phyloP scores from a whole-genome alignment of 495 filamentous ascomycete species.

The Pyronema domesticum region DNA sequence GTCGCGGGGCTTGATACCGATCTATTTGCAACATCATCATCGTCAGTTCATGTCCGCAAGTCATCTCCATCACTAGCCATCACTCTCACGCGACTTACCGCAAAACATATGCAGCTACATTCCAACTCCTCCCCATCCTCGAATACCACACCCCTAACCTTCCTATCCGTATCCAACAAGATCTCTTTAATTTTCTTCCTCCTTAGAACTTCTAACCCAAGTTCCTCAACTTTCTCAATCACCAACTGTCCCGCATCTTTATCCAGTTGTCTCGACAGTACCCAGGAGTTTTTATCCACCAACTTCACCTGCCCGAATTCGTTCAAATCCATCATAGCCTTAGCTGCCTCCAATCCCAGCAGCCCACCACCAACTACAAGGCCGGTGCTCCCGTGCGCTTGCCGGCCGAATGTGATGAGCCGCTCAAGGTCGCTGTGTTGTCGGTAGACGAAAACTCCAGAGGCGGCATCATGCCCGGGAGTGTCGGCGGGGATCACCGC shows the following conservation, averaged over 20 bases:
- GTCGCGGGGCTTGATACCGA: slow-evolving; percentile 72
- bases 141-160: slow-evolving; percentile 58
- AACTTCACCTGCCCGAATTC: slow-evolving; percentile 62
- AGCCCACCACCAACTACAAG: slow-evolving; percentile 82
- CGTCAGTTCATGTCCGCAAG: slow-evolving; percentile 5
- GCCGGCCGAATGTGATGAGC: slow-evolving; percentile 54
- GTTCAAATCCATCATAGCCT: slow-evolving; percentile 81
- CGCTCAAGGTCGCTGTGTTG: slow-evolving; percentile 71
- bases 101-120: slow-evolving; percentile 78
- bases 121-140: slow-evolving; percentile 72
- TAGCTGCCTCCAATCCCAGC: slow-evolving; percentile 81
- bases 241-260: slow-evolving; percentile 70
- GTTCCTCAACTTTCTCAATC: slow-evolving; percentile 56
- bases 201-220: slow-evolving; percentile 78
- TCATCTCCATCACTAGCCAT: neutral
- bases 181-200: slow-evolving; percentile 60
- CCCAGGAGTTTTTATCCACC: slow-evolving; percentile 81
- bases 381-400: slow-evolving; percentile 49
- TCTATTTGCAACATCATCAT: slow-evolving; percentile 24
- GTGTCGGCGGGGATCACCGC: slow-evolving; percentile 65
- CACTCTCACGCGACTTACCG: slow-evolving; percentile 31
- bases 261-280: slow-evolving; percentile 73
- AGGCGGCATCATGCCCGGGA: slow-evolving; percentile 61
- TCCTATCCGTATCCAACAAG: slow-evolving; percentile 45
- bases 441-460: slow-evolving; percentile 84